These are phyloP conservation scores for Sporothrix globosa DNA, from an alignment of 2,329 filamentous ascomycete species.

Conservation along the genomic window DNA sequence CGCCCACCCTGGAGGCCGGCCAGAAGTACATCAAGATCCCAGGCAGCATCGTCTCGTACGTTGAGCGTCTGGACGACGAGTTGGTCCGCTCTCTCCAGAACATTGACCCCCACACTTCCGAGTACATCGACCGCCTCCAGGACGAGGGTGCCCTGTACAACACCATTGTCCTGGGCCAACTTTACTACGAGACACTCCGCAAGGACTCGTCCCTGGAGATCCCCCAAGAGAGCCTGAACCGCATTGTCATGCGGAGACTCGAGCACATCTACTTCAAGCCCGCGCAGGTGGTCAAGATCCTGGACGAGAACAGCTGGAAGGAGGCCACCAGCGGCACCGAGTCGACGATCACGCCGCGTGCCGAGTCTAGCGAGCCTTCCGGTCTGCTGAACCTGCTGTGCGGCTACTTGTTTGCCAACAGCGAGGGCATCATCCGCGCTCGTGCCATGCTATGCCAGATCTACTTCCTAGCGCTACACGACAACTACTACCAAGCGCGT, in stretches of 20 bases:
- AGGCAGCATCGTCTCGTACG: slow-evolving; percentile 90
- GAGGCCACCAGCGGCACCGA: slow-evolving; percentile 69
- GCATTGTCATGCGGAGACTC: slow-evolving; percentile 87
- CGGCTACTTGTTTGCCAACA: slow-evolving; percentile 92
- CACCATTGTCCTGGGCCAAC: slow-evolving; percentile 81
- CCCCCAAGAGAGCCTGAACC: slow-evolving; percentile 86
- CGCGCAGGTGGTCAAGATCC: slow-evolving; percentile 85
- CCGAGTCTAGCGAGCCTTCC: slow-evolving; percentile 67
- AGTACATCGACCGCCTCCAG: slow-evolving; percentile 93
- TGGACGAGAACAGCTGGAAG: slow-evolving; percentile 95
- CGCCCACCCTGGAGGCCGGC: slow-evolving; percentile 70
- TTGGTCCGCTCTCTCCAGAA: slow-evolving; percentile 94
- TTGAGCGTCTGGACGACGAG: slow-evolving; percentile 95
- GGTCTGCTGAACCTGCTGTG: slow-evolving; percentile 83
- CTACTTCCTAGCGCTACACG: slow-evolving; percentile 96
- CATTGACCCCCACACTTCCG: slow-evolving; percentile 97
- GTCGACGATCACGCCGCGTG: slow-evolving; percentile 79
- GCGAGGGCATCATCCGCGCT: slow-evolving; percentile 93
- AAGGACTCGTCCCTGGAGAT: slow-evolving; percentile 71
- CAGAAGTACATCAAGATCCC: slow-evolving; percentile 88
- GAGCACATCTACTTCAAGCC: slow-evolving; percentile 99
- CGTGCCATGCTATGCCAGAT: slow-evolving; percentile 98
- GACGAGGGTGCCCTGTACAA: slow-evolving; percentile 92
- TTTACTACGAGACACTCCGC: slow-evolving; percentile 84
- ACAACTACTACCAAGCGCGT: slow-evolving; percentile 95